phyloP scores from a whole-genome alignment of 1,139 yeast species.

The Zygosaccharomyces sapae region DNA sequence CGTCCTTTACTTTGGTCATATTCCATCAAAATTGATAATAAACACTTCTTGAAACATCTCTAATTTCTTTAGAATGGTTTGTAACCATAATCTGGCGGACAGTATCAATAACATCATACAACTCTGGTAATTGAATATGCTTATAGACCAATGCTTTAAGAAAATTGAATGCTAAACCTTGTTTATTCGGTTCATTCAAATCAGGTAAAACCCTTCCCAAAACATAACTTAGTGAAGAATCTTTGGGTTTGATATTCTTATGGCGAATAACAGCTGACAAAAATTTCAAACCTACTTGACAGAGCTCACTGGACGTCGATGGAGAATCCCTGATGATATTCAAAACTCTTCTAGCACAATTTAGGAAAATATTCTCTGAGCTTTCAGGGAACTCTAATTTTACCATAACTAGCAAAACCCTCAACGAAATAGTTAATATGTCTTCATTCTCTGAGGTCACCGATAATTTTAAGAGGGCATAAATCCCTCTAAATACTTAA shows the following conservation, averaged over 20 bases:
- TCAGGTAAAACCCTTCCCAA: constrained; percentile 80
- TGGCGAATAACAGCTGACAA: constrained; percentile 70
- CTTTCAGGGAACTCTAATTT: constrained; percentile 61
- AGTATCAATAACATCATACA: constrained; percentile 82
- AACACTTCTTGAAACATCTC: constrained; percentile 81
- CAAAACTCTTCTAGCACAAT: constrained; percentile 61
- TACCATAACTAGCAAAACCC: constrained; percentile 57
- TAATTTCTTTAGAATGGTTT: constrained; percentile 74
- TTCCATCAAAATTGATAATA: constrained; percentile 87
- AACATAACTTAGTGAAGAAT: constrained; percentile 69
- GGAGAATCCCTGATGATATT: constrained; percentile 71
- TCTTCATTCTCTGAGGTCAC: constrained; percentile 67
- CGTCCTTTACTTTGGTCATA: constrained; percentile 91
- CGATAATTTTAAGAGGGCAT: constrained; percentile 65
- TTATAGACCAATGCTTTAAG: constrained; percentile 69
- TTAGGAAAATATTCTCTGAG: constrained; percentile 49
- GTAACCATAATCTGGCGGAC: constrained; percentile 86
- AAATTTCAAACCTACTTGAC: constrained; percentile 75
- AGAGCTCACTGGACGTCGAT: constrained; percentile 71
- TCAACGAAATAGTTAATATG: constrained; percentile 63
- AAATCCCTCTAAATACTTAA: constrained; percentile 64
- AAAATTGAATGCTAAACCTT: constrained; percentile 83
- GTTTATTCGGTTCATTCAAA: constrained; percentile 83
- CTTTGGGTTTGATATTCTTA: constrained; percentile 63
- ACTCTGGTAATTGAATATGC: constrained; percentile 76